phyloP scores from a whole-genome alignment of 1,284 basidiomycete species.

The Taiwanofungus camphoratus region DNA sequence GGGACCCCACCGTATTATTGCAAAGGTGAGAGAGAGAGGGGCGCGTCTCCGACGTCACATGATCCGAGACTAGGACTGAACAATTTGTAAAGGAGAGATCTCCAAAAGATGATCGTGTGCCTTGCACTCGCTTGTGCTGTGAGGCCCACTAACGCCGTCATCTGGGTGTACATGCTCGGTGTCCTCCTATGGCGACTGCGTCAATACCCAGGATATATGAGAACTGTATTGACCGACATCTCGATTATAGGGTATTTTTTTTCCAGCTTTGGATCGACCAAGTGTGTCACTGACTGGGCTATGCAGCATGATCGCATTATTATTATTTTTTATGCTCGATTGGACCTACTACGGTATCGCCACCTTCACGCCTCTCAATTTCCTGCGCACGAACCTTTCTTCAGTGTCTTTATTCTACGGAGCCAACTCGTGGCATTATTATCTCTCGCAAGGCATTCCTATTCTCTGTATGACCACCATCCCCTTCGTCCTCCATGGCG shows the following conservation, averaged over 20 bases:
- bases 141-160: constrained; percentile 80
- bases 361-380: constrained; percentile 79
- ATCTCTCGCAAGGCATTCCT: constrained; percentile 82
- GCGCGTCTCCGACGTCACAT: too few species aligned
- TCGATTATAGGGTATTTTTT: constrained; percentile 38
- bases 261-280: neutral
- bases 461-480: constrained; percentile 71
- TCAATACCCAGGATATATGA: constrained; percentile 25
- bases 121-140: constrained; percentile 77
- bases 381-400: constrained; percentile 76
- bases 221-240: constrained; percentile 33
- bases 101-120: constrained; percentile 39
- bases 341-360: constrained; percentile 61
- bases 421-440: constrained; percentile 83
- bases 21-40: constrained; percentile 22
- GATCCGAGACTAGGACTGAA: neutral
- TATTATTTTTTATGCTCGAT: constrained; percentile 49
- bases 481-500: constrained; percentile 66
- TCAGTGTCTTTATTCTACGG: constrained; percentile 93
- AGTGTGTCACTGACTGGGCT: too few species aligned
- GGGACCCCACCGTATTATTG: constrained; percentile 35
- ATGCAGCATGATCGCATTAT: constrained; percentile 35
- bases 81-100: constrained; percentile 21
- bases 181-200: constrained; percentile 48
- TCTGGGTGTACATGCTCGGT: constrained; percentile 74